A percentile compares a stretch with the other conserved stretches of the same genome.
phyloP scores from a whole-genome alignment of 768 basidiomycete genomes.

The Tylopilus sp. region DNA sequence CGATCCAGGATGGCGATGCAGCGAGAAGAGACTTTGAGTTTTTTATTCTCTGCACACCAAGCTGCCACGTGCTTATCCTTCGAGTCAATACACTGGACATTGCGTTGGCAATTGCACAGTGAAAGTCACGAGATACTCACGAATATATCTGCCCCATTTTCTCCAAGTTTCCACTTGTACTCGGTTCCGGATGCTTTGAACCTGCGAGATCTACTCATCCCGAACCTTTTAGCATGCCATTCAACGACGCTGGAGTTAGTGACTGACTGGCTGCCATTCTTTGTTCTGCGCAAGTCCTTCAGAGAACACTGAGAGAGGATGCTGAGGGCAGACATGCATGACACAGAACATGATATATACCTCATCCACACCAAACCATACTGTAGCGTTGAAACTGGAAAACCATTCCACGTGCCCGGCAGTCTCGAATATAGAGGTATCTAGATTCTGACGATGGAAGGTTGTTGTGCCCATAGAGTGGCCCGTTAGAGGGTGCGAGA shows the following conservation, averaged over 20 bases:
- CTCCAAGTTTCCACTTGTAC: slow-evolving; percentile 56
- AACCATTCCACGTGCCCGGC: slow-evolving; percentile 55
- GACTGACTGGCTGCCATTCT: slow-evolving; percentile 51
- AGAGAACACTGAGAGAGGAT: slow-evolving; percentile 35
- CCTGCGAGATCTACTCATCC: slow-evolving; percentile 43
- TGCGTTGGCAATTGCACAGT: background rate
- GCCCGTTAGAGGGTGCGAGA: slow-evolving; percentile 45
- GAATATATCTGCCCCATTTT: slow-evolving; percentile 42
- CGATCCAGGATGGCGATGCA: slow-evolving; percentile 44
- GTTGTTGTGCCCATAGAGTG: slow-evolving; percentile 41
- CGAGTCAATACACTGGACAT: slow-evolving; percentile 46
- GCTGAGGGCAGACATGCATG: background rate
- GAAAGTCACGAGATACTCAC: slow-evolving; percentile 33
- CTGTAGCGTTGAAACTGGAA: slow-evolving; percentile 40
- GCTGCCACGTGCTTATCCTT: slow-evolving; percentile 44
- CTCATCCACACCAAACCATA: slow-evolving; percentile 49
- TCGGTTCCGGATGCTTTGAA: slow-evolving; percentile 48
- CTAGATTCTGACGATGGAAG: slow-evolving; percentile 46
- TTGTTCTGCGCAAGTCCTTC: slow-evolving; percentile 46
- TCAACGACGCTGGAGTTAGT: background rate
- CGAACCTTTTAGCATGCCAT: slow-evolving; percentile 1
- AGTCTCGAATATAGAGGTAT: slow-evolving; percentile 44
- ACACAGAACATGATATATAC: slow-evolving; percentile 22
- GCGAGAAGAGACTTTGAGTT: slow-evolving; percentile 40
- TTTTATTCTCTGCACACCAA: slow-evolving; percentile 41